Evolutionary conservation across 1,284 basidiomycete genomes (phyloP), one percentile per base, ranked within the genome.

Genomic region (Microbotryum lychnidis-dioicae): DNA sequence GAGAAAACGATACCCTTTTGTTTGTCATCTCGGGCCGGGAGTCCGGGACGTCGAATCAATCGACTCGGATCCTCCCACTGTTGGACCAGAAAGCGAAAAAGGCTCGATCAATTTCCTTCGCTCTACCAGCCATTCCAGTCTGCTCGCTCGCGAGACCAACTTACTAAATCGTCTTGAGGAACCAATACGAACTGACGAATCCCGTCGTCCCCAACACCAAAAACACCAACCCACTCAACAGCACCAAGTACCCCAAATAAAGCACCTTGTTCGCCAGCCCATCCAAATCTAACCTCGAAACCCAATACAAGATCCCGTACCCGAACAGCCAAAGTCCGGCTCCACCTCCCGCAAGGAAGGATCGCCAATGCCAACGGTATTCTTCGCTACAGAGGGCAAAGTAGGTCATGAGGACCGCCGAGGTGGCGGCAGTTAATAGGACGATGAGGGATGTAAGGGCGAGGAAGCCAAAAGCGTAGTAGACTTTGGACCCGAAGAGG

Each of bases 351-450:
- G 86, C 87, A 67, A 96, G 74, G 81, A 97, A 97, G 6, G 91
- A 82, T 49, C 91, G 83, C 93, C 94, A 97, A 67, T 98, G 93
- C 93, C 93, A 98, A 66, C 89, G 81, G 77, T 97, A 97, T 73
- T 98, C 93, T 75, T 97, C 94, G 12, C 91, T 87, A 68, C 93
- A 97, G 18, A 98, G 82, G 61, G 86, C 81, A 75, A 97, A 97
- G 79, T 98, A 96, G 2, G 85, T 86, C 76, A 92, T 90, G 10
- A 96, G 80, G 67, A 94, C 88, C 4, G 89, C 85, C 44, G 92
- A 88, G 0, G 91, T 92, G 3, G 89, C 92, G 0, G 90, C 89
- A 3, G 91, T 96, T 50, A 96, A 77, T 25, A 83, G 82, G 45
- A 96, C 89, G 50, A 97, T 85, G 46, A 82, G 79, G 52, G 89